phyloP scores from a whole-genome alignment of 179 eudicot genomes.

The Silene noctiflora region DNA sequence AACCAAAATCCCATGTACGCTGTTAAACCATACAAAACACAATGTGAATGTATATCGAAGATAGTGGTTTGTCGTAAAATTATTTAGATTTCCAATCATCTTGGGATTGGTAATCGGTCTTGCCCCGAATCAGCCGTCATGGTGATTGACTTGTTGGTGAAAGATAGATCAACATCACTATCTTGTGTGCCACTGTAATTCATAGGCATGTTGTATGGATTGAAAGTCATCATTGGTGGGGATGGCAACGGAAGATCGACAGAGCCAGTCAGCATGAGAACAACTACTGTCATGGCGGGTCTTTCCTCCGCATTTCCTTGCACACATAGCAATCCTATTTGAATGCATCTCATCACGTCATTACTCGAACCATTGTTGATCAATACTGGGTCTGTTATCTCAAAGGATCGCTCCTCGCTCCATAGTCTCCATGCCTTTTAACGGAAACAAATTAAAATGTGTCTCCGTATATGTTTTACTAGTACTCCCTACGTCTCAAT shows the following conservation, averaged over 20 bases:
- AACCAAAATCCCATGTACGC: too few relatives aligned
- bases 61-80: neutral
- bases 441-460: neutral
- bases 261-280: neutral
- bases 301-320: constrained; percentile 30
- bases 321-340: constrained; percentile 43
- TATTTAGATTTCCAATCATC: neutral
- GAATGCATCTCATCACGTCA: constrained; percentile 39
- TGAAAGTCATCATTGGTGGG: neutral
- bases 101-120: neutral
- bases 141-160: neutral
- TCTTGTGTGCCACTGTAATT: neutral
- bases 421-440: constrained; percentile 50
- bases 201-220: neutral
- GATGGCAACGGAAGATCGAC: neutral
- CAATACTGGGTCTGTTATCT: constrained; percentile 35
- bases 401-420: constrained; percentile 28
- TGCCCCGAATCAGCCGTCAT: neutral
- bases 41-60: neutral
- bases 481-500: too few relatives aligned
- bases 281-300: neutral
- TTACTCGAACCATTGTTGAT: neutral
- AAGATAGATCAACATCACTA: neutral
- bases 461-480: too few relatives aligned
- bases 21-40: too few relatives aligned